phyloP scores from a whole-genome alignment of 768 basidiomycete species.

The Psilocybe cyanescens region DNA sequence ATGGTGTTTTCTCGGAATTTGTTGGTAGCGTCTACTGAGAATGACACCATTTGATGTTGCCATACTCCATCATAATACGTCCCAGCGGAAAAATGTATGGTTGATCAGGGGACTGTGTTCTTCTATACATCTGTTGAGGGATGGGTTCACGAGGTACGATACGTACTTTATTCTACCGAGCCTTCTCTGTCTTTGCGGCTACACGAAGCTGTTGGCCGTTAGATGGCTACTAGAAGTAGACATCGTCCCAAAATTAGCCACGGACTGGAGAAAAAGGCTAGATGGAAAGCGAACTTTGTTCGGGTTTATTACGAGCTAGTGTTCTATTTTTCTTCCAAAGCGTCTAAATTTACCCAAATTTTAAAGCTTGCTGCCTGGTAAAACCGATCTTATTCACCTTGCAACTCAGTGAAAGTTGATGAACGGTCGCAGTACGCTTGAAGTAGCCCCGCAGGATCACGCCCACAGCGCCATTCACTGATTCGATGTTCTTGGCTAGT shows the following conservation, averaged over 20 bases:
- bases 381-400: not conserved
- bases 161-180: not conserved
- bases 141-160: not conserved
- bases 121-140: not conserved
- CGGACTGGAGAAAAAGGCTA: not conserved
- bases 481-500: not conserved
- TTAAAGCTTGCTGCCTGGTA: not conserved
- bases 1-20: slow-evolving; percentile 7
- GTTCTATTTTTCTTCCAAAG: not conserved
- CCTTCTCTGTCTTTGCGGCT: not conserved
- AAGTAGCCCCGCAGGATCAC: not conserved
- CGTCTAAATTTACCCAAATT: not conserved
- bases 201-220: not conserved
- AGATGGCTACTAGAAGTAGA: not conserved
- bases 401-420: too few relatives aligned
- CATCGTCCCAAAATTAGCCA: not conserved
- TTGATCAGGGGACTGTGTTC: not conserved
- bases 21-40: not conserved
- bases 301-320: not conserved
- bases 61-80: not conserved
- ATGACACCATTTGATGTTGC: not conserved
- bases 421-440: not conserved
- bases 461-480: not conserved
- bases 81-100: slow-evolving; percentile 1
- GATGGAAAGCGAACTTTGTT: not conserved